A percentile compares a stretch with the other conserved stretches of the same genome.
Conservation (phyloP, 2,329 filamentous ascomycete species). For the Neofusicoccum sp. region DNA sequence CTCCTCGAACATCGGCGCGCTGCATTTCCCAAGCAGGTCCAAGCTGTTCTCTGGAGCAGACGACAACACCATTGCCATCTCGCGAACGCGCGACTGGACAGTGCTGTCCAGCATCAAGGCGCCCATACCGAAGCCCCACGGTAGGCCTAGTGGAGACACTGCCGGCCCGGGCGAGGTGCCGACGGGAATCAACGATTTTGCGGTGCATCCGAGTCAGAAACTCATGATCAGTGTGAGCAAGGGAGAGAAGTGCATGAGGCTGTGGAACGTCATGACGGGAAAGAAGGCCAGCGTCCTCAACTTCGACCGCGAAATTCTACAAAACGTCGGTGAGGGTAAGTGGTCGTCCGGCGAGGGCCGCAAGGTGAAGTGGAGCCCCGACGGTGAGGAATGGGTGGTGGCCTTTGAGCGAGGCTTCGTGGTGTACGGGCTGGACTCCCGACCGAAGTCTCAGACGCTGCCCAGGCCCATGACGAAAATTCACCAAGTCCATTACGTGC, state of each 20-base stretch:
- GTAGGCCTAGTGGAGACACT: conserved; percentile 85
- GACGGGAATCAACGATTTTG: conserved; percentile 90
- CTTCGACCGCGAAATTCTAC: conserved; percentile 71
- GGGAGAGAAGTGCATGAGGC: conserved; percentile 84
- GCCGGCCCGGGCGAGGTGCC: conserved; percentile 77
- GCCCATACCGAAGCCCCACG: conserved; percentile 75
- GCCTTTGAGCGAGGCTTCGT: conserved; percentile 82
- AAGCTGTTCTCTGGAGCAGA: conserved; percentile 88
- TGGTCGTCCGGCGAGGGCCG: conserved; percentile 79
- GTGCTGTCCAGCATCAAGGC: conserved; percentile 85
- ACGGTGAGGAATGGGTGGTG: conserved; percentile 81
- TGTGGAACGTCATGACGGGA: conserved; percentile 96
- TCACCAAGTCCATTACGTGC: conserved; percentile 75
- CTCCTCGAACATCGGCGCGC: conserved; percentile 72
- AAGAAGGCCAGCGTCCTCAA: conserved; percentile 92
- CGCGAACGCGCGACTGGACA: conserved; percentile 84
- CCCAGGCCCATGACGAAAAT: conserved; percentile 72
- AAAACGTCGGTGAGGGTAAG: conserved; percentile 72
- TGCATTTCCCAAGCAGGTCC: conserved; percentile 78
- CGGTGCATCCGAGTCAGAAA: conserved; percentile 94
- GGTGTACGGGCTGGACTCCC: conserved; percentile 85
- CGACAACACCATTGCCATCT: conserved; percentile 87
- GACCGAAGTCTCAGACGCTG: conserved; percentile 71
- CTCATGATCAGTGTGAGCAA: conserved; percentile 91
- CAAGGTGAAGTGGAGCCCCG: conserved; percentile 74